Evolutionary conservation across 805 yeast genomes (phyloP).

Genomic region (Sugiyamaella lignohabitans): DNA sequence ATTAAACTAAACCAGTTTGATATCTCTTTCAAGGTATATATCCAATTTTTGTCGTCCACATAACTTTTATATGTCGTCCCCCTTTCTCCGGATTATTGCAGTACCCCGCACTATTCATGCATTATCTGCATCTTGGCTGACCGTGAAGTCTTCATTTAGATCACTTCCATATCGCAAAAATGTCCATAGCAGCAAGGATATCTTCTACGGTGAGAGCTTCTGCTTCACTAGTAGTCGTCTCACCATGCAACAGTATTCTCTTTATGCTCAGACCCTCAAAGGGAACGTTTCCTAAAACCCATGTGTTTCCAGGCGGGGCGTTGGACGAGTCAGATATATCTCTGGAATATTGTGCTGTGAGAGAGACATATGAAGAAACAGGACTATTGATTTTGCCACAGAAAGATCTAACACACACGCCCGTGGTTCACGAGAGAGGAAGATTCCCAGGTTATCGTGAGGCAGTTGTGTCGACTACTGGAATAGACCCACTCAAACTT

Average conservation of each 20-base stretch:
- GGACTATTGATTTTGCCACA: slow-evolving; percentile 26
- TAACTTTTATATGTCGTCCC: too few species aligned
- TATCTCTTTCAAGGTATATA: too few species aligned
- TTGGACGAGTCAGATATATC: slow-evolving; percentile 23
- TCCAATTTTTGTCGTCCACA: too few species aligned
- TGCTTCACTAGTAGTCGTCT: slow-evolving; percentile 22
- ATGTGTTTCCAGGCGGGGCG: slow-evolving; percentile 32
- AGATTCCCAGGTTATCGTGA: slow-evolving; percentile 9
- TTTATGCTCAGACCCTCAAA: slow-evolving; percentile 26
- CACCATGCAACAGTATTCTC: slow-evolving; percentile 22
- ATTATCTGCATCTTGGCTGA: too few species aligned
- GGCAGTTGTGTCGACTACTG: slow-evolving; percentile 7
- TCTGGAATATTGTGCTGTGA: slow-evolving; percentile 25
- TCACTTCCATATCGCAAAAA: not conserved
- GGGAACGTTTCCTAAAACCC: slow-evolving; percentile 26
- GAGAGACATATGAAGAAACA: slow-evolving; percentile 32
- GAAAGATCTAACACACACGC: not conserved
- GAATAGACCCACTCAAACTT: slow-evolving; percentile 6
- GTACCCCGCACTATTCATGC: too few species aligned
- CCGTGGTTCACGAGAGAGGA: slow-evolving; percentile 8
- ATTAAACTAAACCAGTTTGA: too few species aligned
- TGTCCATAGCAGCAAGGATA: not conserved
- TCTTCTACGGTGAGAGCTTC: slow-evolving; percentile 13
- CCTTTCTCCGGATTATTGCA: too few species aligned
- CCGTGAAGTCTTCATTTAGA: too few species aligned